Evolutionary conservation across 345 rosid genomes (phyloP).

Genomic region (Clausena lansium): DNA sequence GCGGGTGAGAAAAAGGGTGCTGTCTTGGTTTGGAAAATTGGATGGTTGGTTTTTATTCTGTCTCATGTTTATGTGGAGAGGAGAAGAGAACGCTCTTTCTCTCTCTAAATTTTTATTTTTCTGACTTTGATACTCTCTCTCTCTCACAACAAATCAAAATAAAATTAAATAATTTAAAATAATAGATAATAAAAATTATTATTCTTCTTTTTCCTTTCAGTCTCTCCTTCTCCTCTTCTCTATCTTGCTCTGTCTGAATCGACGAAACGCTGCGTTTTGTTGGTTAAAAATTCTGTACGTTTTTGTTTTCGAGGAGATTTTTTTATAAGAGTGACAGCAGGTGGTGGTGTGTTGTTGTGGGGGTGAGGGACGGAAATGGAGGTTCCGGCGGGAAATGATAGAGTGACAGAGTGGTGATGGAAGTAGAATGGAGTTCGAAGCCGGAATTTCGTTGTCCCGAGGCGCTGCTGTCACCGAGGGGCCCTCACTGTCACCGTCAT

Average conservation of each 20-base stretch:
- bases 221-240: not conserved
- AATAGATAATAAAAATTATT: not conserved
- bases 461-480: constrained; percentile 36
- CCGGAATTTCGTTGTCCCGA: constrained; percentile 71
- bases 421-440: constrained; percentile 67
- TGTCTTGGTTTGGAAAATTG: constrained; percentile 19
- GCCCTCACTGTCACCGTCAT: constrained; percentile 64
- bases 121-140: constrained; percentile 18
- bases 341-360: constrained; percentile 20
- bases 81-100: constrained; percentile 46
- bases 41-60: constrained; percentile 47
- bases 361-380: constrained; percentile 26
- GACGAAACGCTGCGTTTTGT: constrained; percentile 6
- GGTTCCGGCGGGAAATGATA: constrained; percentile 16
- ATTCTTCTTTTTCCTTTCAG: not conserved
- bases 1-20: constrained; percentile 20
- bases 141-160: not conserved
- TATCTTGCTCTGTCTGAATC: constrained; percentile 15
- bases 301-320: not conserved
- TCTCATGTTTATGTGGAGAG: constrained; percentile 52
- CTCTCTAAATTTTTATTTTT: constrained; percentile 16
- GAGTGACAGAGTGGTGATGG: constrained; percentile 37
- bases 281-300: not conserved
- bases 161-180: not conserved
- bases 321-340: constrained; percentile 21